Base-by-base conservation (phyloP, 202 grass and related monocot species). In the Carex sylvatica region DNA sequence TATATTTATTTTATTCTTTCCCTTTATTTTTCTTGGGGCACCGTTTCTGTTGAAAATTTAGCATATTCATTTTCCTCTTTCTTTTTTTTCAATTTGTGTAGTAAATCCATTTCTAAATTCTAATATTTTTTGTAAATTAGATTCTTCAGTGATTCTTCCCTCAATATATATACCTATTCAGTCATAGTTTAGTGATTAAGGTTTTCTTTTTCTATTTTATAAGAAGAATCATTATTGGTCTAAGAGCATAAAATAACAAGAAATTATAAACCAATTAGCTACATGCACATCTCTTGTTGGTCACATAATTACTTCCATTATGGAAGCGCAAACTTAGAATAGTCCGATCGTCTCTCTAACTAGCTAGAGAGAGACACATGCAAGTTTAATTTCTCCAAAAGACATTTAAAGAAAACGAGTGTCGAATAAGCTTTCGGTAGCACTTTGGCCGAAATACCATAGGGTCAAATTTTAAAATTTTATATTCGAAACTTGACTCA, bases 181-280 rank as follows among this genome's bases (percentile, higher is more conserved):
- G n/a, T 46, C 40, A 71, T n/a, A 47, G 9, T 44, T 71, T 46
- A 47, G 18, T 71, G 18, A 71, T 71, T 16, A 20, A 69, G 35
- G 15, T 3, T 62, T 71, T 23, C 4, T 71, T 23, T 20, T 9
- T 6, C 14, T 13, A 52, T 52, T 9, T 26, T 52, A 4, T 28
- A 51, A 16, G 4, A 28, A 74, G 22, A 74, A 53, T 30, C 44
- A 9, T 42, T 44, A 16, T 75, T 55, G 49, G 24, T 33, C 6
- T 30, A 74, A 15, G 4, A 54, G 47, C 71, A 75, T 74, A 33
- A 75, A 75, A 55, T 75, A 75, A 75, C 18, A 55, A 75, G 4
- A 75, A 53, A 75, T 54, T 75, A 55, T 6, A 31, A 8, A 9
- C 13, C 3, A 55, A 75, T 55, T 18, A 31, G 22, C 47, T 75